Evolutionary conservation across 2,329 filamentous ascomycete species (phyloP).

Genomic region (Xylariaceae sp.): DNA sequence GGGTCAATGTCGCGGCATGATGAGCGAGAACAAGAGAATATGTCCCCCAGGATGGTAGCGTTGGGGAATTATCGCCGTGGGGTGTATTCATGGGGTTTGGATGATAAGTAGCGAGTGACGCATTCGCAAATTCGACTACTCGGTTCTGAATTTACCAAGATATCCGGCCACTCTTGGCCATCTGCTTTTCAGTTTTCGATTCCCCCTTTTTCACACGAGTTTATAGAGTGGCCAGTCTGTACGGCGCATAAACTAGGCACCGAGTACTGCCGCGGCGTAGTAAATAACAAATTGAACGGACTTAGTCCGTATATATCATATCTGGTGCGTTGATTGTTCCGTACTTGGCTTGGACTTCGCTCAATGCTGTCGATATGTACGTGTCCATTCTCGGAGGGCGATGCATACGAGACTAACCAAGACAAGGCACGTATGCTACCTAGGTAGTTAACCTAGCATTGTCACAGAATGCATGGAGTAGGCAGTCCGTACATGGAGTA

Average conservation of each 20-base stretch:
- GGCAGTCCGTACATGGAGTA: too few relatives aligned
- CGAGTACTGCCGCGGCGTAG: too few relatives aligned
- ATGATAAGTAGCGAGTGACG: slow-evolving; percentile 1
- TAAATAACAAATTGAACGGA: neutral
- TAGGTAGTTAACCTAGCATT: too few relatives aligned
- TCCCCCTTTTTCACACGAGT: neutral
- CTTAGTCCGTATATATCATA: neutral
- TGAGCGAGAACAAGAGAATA: neutral
- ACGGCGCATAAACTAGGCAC: neutral
- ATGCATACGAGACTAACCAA: too few relatives aligned
- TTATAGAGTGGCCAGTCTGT: neutral
- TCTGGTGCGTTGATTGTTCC: too few relatives aligned
- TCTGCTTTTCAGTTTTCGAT: slow-evolving; percentile 1
- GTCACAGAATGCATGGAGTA: too few relatives aligned
- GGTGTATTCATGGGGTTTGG: neutral
- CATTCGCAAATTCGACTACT: neutral
- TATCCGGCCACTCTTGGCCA: slow-evolving; percentile 11
- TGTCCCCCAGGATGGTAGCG: neutral
- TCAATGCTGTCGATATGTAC: too few relatives aligned
- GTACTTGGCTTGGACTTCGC: too few relatives aligned
- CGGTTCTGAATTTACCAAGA: slow-evolving; percentile 11
- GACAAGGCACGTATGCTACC: too few relatives aligned
- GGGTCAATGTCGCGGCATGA: slow-evolving; percentile 4
- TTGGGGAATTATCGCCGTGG: neutral
- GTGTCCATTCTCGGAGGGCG: too few relatives aligned